phyloP scores from a whole-genome alignment of 805 yeast species.

The Blastobotrys attinorum region DNA sequence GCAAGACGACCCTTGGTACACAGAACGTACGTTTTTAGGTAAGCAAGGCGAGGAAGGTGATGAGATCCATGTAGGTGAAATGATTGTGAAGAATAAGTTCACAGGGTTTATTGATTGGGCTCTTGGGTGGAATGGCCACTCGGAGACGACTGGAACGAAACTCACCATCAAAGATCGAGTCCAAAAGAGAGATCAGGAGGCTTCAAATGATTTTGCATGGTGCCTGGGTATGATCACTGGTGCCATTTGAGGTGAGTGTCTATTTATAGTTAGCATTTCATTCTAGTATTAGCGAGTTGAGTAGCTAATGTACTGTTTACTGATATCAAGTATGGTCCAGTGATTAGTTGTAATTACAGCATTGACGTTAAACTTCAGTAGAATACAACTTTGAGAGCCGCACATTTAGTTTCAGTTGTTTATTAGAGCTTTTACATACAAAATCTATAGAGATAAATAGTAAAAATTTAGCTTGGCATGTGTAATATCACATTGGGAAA shows the following conservation, averaged over 20 bases:
- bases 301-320: too few species aligned
- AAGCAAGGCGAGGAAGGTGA: constrained; percentile 6
- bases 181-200: constrained; percentile 10
- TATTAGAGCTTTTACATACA: too few species aligned
- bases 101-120: constrained; percentile 17
- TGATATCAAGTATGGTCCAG: too few species aligned
- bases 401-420: too few species aligned
- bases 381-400: too few species aligned
- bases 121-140: constrained; percentile 13
- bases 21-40: constrained; percentile 2
- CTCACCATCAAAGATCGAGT: constrained; percentile 11
- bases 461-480: too few species aligned
- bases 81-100: constrained; percentile 6
- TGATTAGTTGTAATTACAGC: too few species aligned
- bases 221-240: constrained; percentile 9
- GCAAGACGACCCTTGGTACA: constrained; percentile 5
- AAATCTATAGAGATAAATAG: too few species aligned
- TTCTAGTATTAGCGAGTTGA: too few species aligned
- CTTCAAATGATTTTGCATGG: constrained; percentile 11
- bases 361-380: too few species aligned
- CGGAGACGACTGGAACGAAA: neutral
- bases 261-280: too few species aligned
- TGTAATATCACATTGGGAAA: too few species aligned
- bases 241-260: neutral
- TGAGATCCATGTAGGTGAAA: constrained; percentile 6